Conservation (phyloP, 257 asterid genomes). For the Solanum corneliomulleri region DNA sequence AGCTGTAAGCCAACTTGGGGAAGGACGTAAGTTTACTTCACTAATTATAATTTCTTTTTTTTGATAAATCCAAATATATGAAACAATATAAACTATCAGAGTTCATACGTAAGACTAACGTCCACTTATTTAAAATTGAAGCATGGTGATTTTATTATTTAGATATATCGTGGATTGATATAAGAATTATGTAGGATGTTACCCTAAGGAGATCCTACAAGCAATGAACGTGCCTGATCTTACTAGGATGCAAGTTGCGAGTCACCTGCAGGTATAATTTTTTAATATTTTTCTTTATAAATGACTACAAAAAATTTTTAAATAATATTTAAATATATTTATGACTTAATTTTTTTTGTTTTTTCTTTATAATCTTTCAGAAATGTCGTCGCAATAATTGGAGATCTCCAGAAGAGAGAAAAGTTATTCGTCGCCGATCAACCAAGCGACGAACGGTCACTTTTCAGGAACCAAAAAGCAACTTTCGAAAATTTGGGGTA, state of each 20-base stretch:
- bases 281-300: no score
- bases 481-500: not conserved
- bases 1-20: conserved; percentile 14
- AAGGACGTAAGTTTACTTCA: conserved; percentile 16
- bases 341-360: not conserved
- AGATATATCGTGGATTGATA: not conserved
- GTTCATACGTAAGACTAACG: not conserved
- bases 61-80: not conserved
- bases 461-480: not conserved
- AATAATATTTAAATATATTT: not conserved
- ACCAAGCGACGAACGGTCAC: no score
- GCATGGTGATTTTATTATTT: not conserved
- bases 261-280: conserved; percentile 19
- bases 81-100: not conserved
- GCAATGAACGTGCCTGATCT: conserved; percentile 14
- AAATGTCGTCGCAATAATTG: conserved; percentile 24
- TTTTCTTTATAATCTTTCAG: not conserved
- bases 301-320: not conserved
- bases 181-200: conserved; percentile 4
- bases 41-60: not conserved
- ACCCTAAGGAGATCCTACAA: conserved; percentile 14
- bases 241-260: conserved; percentile 27
- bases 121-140: not conserved
- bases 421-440: not conserved
- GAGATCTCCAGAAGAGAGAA: conserved; percentile 5